Conservation (phyloP, 1,284 basidiomycete genomes). For the Puccinia hordei region DNA sequence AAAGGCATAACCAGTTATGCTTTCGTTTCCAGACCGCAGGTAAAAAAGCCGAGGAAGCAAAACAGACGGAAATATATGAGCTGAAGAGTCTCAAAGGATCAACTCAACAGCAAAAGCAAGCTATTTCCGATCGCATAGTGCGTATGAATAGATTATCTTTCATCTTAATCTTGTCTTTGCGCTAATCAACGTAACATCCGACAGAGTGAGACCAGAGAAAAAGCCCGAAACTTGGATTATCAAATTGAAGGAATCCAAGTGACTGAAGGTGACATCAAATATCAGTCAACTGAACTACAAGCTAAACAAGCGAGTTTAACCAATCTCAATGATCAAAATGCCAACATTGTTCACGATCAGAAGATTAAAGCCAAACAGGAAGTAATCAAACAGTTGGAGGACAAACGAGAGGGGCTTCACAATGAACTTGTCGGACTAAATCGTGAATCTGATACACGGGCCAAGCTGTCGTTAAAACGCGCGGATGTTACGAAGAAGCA, state of each 20-base stretch:
- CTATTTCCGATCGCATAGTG: conserved; percentile 45
- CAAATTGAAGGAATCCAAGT: conserved; percentile 58
- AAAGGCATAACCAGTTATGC: background rate
- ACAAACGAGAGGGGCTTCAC: conserved; percentile 71
- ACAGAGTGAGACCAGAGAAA: conserved; percentile 51
- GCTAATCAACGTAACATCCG: background rate
- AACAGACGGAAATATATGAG: conserved; percentile 55
- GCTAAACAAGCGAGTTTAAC: conserved; percentile 68
- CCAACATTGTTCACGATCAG: conserved; percentile 70
- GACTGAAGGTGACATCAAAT: conserved; percentile 66
- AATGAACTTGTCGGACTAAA: conserved; percentile 74
- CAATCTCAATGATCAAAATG: conserved; percentile 67
- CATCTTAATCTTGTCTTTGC: background rate
- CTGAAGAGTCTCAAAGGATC: conserved; percentile 29
- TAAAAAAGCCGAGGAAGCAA: conserved; percentile 53
- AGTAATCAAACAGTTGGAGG: conserved; percentile 69
- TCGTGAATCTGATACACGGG: conserved; percentile 77
- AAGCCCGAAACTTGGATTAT: conserved; percentile 60
- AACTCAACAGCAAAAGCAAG: conserved; percentile 42
- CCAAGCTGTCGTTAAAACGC: conserved; percentile 76
- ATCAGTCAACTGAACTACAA: conserved; percentile 58
- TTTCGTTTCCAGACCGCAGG: conserved; percentile 20
- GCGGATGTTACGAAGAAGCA: conserved; percentile 70
- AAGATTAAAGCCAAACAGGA: conserved; percentile 68
- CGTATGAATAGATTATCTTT: background rate